Conservation (phyloP, 345 rosid species). For the Turnera subulata region DNA sequence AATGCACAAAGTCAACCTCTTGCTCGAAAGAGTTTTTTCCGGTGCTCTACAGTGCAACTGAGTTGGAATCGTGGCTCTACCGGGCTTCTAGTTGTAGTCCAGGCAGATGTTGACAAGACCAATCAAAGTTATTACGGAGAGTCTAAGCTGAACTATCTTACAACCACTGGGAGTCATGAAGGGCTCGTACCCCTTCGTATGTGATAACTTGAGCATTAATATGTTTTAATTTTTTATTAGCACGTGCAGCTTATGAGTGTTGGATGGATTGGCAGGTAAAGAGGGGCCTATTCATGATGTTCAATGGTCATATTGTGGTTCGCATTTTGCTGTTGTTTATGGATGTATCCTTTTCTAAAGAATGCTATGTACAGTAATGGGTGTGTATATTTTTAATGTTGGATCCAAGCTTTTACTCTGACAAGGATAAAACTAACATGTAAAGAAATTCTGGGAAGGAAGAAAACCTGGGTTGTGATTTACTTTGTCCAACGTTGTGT, state of each 20-base stretch:
- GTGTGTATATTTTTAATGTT: not conserved
- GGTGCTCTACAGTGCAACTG: conserved; percentile 82
- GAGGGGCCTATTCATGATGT: conserved; percentile 98
- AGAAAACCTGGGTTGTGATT: too few species aligned
- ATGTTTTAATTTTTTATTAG: not conserved
- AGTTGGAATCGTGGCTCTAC: conserved; percentile 83
- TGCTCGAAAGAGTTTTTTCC: conserved; percentile 80
- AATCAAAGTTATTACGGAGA: conserved; percentile 96
- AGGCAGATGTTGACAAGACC: conserved; percentile 94
- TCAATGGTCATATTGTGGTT: conserved; percentile 90
- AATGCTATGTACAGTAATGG: not conserved
- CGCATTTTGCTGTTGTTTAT: conserved; percentile 92
- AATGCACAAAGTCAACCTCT: conserved; percentile 67
- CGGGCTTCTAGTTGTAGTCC: conserved; percentile 80
- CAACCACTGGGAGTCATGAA: conserved; percentile 77
- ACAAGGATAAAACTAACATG: not conserved
- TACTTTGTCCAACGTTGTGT: too few species aligned
- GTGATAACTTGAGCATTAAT: conserved; percentile 26
- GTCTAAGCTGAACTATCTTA: conserved; percentile 82
- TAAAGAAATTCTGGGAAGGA: conserved; percentile 4
- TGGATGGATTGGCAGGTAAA: conserved; percentile 56
- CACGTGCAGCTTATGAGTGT: conserved; percentile 26
- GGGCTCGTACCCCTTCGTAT: conserved; percentile 89
- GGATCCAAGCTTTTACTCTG: not conserved
- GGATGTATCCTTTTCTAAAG: conserved; percentile 79